Conservation (phyloP, 768 basidiomycete species). For the Mycena chlorophos region DNA sequence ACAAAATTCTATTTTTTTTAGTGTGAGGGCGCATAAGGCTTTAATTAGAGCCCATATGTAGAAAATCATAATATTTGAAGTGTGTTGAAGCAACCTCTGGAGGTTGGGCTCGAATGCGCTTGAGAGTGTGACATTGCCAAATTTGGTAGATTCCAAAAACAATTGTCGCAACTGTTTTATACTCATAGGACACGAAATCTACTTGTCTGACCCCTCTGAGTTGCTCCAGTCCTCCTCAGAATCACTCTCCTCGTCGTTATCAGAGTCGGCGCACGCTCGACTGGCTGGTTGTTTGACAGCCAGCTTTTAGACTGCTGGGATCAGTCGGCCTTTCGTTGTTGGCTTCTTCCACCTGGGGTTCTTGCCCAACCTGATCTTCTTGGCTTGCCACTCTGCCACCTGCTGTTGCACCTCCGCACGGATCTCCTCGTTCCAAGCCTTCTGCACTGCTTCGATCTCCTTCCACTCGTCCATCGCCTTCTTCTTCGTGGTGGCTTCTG, state of each 20-base stretch:
- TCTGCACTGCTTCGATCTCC: constrained; percentile 1
- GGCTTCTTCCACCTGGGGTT: constrained; percentile 8
- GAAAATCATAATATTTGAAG: neutral
- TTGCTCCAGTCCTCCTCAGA: no score
- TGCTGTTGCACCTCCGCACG: neutral
- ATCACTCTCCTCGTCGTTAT: neutral
- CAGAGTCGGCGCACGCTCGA: neutral
- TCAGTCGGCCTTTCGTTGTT: neutral
- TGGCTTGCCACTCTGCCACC: constrained; percentile 5
- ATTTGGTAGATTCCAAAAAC: neutral
- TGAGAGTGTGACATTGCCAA: neutral
- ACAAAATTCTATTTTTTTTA: neutral
- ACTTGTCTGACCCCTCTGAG: neutral
- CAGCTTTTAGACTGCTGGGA: constrained; percentile 5
- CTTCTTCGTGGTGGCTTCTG: neutral
- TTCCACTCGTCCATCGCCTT: neutral
- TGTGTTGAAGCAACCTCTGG: neutral
- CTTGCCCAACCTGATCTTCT: neutral
- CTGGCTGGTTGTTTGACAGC: neutral
- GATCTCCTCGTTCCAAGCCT: constrained; percentile 1
- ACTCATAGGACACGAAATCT: neutral
- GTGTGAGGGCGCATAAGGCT: neutral
- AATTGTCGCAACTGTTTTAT: neutral
- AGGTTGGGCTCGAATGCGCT: neutral
- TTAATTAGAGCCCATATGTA: neutral